Percentiles rank a stretch among this genome's conserved stretches.
These are phyloP conservation scores for Gaeumannomyces sp. DNA, from an alignment of 2,329 filamentous ascomycete genomes.

Conservation along the genomic window DNA sequence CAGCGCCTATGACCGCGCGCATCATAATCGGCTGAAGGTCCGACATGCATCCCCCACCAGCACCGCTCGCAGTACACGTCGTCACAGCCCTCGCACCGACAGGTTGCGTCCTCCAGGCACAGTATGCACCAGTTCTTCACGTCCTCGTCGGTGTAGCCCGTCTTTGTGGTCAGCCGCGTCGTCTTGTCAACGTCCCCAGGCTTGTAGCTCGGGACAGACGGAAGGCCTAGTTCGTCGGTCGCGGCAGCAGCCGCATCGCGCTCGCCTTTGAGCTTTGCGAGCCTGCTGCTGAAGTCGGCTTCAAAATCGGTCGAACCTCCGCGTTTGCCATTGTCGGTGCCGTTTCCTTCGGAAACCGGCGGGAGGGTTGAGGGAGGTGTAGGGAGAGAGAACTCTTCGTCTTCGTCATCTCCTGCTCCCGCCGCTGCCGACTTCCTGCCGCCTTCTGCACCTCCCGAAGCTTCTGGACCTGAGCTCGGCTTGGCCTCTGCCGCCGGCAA, in stretches of 20 bases:
- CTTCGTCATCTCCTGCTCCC: slow-evolving; percentile 5
- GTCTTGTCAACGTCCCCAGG: slow-evolving; percentile 29
- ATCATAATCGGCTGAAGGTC: slow-evolving; percentile 62
- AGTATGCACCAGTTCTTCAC: slow-evolving; percentile 75
- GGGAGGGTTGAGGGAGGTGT: slow-evolving; percentile 37
- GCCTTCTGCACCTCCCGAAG: background rate
- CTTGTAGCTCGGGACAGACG: slow-evolving; percentile 43
- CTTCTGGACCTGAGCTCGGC: background rate
- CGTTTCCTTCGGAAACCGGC: slow-evolving; percentile 13
- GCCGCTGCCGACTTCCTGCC: slow-evolving; percentile 8
- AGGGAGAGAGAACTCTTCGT: slow-evolving; percentile 34
- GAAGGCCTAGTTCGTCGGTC: slow-evolving; percentile 35
- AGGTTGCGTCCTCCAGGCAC: slow-evolving; percentile 70
- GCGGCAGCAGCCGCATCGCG: slow-evolving; percentile 20
- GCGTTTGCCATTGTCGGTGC: slow-evolving; percentile 5
- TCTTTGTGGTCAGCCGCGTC: slow-evolving; percentile 29
- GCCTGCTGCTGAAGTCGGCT: slow-evolving; percentile 43
- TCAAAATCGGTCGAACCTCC: slow-evolving; percentile 27
- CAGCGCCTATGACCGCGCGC: slow-evolving; percentile 62
- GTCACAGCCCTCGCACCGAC: slow-evolving; percentile 66
- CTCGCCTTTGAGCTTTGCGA: slow-evolving; percentile 42
- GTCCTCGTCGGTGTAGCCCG: slow-evolving; percentile 60
- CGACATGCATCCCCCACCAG: slow-evolving; percentile 75
- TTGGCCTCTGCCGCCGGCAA: background rate
- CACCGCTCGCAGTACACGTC: slow-evolving; percentile 72